Base-by-base conservation (phyloP, 805 yeast species). In the Candida germanica region DNA sequence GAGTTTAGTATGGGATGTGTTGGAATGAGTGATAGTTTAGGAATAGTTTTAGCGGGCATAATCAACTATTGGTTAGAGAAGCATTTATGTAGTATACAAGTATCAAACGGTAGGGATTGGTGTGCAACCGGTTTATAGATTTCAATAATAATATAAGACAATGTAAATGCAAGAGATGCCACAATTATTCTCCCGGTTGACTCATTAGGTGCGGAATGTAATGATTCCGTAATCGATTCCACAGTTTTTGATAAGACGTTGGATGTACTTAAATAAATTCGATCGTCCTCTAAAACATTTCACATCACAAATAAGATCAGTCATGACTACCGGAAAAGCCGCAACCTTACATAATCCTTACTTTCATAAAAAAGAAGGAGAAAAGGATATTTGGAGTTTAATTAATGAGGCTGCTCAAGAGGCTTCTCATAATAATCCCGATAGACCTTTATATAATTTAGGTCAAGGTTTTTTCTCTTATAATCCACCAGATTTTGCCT, bases 391-490 rank as follows among this genome's bases (percentile, higher is more conserved):
- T 31, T 93, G 98, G 98, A 75, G 95, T 2, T 66, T 93, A 46
- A 86, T 94, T 61, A 93, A 93, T 56, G 98, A 89, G 53, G 83
- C 98, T 2, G 97, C 98, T 0, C 94, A 94, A 3, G 77, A 77
- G 4, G 88, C 94, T 10, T 82, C 80, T 43, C 64, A 63, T 26
- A 79, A 78, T 30, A 58, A 76, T 24, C 46, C 49, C 4, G 88
- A 87, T n/a, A 72, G 83, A 49, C 84, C 87, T 35, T 79, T 91
- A 38, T 81, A 83, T 42, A 93, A 93, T 51, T 73, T 93, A 39
- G 98, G 98, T 22, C 98, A 93, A 60, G 98, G 98, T 2, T 93
- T 93, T 64, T 93, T 93, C 69, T 87, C 96, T 2, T 93, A 91
- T 58, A 76, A 89, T 20, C 98, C 98, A 3, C 98, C 98, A 1